Conservation (phyloP, 805 yeast genomes). For the Pichia membranifaciens region DNA sequence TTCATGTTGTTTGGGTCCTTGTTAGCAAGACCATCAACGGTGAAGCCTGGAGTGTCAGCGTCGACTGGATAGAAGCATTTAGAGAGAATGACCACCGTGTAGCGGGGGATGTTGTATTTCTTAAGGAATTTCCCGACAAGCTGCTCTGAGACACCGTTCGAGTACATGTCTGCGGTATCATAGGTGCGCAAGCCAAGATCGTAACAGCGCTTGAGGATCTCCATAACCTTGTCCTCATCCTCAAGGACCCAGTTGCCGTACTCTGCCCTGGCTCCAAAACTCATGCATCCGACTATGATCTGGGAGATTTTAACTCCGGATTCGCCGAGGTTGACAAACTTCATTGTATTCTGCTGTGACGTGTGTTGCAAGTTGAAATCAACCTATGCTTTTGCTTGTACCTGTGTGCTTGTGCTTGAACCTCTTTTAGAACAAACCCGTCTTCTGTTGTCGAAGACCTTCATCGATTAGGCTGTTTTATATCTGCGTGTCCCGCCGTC, state of each 20-base stretch:
- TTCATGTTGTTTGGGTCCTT: slow-evolving; percentile 6
- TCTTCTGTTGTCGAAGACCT: too few species aligned
- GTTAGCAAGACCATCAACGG: slow-evolving; percentile 1
- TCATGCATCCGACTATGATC: slow-evolving; percentile 35
- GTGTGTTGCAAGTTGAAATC: too few species aligned
- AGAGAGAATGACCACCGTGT: slow-evolving; percentile 26
- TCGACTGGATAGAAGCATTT: slow-evolving; percentile 20
- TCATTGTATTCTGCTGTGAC: too few species aligned
- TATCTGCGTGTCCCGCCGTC: too few species aligned
- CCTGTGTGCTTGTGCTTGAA: too few species aligned
- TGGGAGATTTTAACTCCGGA: slow-evolving; percentile 33
- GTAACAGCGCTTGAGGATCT: slow-evolving; percentile 33
- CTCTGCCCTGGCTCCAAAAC: slow-evolving; percentile 26
- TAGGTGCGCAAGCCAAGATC: slow-evolving; percentile 40
- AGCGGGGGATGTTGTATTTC: slow-evolving; percentile 26
- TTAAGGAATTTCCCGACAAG: slow-evolving; percentile 26
- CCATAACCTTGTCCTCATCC: slow-evolving; percentile 40
- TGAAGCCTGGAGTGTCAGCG: slow-evolving; percentile 9
- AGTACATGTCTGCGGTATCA: slow-evolving; percentile 37
- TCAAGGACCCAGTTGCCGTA: slow-evolving; percentile 42
- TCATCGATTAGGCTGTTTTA: too few species aligned
- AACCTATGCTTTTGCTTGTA: too few species aligned
- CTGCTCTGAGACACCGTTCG: slow-evolving; percentile 25
- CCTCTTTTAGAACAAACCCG: too few species aligned
- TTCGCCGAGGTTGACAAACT: slow-evolving; percentile 22